phyloP scores from a whole-genome alignment of 2,329 filamentous ascomycete genomes.

The Fusarium coffeatum region DNA sequence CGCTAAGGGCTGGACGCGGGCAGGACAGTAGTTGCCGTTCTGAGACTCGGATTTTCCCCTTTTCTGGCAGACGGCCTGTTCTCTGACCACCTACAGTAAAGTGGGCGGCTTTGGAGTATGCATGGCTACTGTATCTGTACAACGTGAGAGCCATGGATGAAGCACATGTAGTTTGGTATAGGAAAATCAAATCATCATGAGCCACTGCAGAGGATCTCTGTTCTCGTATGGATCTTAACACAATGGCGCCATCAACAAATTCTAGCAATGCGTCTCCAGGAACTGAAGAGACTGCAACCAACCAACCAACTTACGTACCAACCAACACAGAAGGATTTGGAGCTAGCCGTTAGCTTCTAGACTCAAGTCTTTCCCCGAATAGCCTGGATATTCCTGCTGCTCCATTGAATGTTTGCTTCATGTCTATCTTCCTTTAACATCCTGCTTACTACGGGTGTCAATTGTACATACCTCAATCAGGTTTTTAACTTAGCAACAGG shows the following conservation, averaged over 20 bases:
- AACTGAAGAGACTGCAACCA: slow-evolving; percentile 3
- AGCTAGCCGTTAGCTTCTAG: slow-evolving; percentile 9
- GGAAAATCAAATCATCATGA: background rate
- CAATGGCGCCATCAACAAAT: slow-evolving; percentile 1
- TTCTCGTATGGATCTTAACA: background rate
- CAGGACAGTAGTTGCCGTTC: slow-evolving; percentile 35
- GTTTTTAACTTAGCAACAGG: background rate
- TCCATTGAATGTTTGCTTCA: background rate
- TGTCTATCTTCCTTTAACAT: background rate
- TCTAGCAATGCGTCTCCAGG: background rate
- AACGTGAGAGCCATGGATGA: background rate
- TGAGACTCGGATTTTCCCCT: slow-evolving; percentile 31
- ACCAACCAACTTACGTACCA: background rate
- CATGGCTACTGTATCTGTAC: background rate
- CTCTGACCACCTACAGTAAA: slow-evolving; percentile 6
- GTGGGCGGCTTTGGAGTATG: slow-evolving; percentile 7
- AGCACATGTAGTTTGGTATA: background rate
- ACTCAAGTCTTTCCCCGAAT: background rate
- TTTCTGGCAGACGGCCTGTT: slow-evolving; percentile 20
- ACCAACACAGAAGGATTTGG: background rate
- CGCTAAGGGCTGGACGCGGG: slow-evolving; percentile 25
- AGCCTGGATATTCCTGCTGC: slow-evolving; percentile 1
- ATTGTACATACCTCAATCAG: background rate
- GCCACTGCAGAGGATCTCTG: background rate
- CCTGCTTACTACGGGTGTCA: background rate